Evolutionary conservation across 768 basidiomycete species (phyloP).

Genomic region (Glaciozyma martinii): DNA sequence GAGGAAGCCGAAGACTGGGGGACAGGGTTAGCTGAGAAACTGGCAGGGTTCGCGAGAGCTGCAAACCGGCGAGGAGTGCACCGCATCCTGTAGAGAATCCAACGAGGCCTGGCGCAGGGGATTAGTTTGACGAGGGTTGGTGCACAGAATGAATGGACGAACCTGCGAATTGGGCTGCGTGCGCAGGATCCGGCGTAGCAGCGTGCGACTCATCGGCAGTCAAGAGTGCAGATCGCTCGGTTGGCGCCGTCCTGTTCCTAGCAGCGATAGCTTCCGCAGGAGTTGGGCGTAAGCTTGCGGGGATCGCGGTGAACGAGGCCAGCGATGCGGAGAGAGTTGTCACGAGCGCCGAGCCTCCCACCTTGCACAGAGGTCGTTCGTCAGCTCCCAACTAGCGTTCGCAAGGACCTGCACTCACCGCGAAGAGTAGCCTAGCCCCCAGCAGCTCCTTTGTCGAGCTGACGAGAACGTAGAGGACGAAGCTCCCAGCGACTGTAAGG

Average conservation of each 20-base stretch:
- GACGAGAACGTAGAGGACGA: conserved; percentile 8
- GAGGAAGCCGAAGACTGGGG: conserved; percentile 25
- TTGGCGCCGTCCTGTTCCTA: not conserved
- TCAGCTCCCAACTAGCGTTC: not conserved
- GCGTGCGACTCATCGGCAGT: not conserved
- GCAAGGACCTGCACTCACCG: conserved; percentile 3
- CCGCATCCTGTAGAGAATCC: conserved; percentile 20
- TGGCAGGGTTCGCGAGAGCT: not conserved
- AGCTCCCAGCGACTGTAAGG: not conserved
- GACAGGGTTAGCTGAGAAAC: not conserved
- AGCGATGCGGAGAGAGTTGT: not conserved
- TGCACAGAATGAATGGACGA: too few species aligned
- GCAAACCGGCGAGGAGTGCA: conserved; percentile 20
- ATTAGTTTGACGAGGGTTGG: too few species aligned
- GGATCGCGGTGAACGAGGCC: not conserved
- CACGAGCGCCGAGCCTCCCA: not conserved
- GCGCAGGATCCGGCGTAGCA: not conserved
- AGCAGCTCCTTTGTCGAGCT: conserved; percentile 5
- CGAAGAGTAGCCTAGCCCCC: conserved; percentile 9
- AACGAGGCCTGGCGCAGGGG: not conserved
- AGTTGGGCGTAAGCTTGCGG: not conserved
- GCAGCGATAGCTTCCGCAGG: not conserved
- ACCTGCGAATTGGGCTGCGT: conserved; percentile 1
- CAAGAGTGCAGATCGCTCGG: not conserved
- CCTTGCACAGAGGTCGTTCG: not conserved